Conservation (phyloP, 106 monocot species). For the Dendrobium catenatum region DNA sequence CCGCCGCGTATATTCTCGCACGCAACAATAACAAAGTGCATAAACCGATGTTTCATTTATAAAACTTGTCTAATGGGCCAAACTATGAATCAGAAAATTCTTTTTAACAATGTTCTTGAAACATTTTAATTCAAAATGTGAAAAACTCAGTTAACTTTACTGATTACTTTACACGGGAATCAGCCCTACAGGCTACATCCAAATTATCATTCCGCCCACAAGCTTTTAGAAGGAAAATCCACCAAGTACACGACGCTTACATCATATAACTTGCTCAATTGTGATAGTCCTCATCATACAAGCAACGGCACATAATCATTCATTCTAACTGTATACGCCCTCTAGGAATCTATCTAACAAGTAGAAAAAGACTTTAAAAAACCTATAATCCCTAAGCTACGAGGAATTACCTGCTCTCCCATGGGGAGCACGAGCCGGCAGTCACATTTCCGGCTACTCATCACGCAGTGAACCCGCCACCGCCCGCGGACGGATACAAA, state of each 20-base stretch:
- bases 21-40: no score
- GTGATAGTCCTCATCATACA: background rate
- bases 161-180: background rate
- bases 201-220: background rate
- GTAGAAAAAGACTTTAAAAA: background rate
- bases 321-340: background rate
- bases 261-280: background rate
- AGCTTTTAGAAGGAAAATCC: background rate
- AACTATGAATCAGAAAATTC: background rate
- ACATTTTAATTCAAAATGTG: background rate
- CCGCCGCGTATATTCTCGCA: no score
- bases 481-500: slow-evolving; percentile 42
- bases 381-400: background rate
- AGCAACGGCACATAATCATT: background rate
- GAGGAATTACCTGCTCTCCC: slow-evolving; percentile 66
- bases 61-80: background rate
- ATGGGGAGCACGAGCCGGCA: slow-evolving; percentile 75
- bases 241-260: background rate
- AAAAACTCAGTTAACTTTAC: background rate
- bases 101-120: background rate
- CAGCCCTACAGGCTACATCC: background rate
- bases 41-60: background rate
- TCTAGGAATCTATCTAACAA: background rate
- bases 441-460: slow-evolving; percentile 60
- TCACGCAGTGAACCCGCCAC: slow-evolving; percentile 93